These are phyloP conservation scores for Claviceps spartinae DNA, from an alignment of 2,329 filamentous ascomycete species.

Conservation along the genomic window DNA sequence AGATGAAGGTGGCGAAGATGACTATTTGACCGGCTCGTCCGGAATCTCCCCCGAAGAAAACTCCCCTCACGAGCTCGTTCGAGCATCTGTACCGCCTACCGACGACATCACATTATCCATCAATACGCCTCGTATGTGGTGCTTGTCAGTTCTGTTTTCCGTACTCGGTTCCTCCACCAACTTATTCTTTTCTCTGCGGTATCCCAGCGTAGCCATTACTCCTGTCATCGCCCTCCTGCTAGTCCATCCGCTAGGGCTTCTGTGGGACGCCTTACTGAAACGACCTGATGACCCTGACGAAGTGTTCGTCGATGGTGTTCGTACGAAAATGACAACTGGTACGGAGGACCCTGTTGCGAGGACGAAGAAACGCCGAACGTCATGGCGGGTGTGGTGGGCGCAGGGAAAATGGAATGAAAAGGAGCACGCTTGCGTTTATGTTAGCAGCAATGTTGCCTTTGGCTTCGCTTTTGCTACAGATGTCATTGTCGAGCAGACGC, in stretches of 20 bases:
- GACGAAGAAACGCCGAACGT: conserved; percentile 20
- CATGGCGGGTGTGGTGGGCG: conserved; percentile 57
- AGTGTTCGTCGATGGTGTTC: conserved; percentile 36
- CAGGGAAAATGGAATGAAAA: conserved; percentile 81
- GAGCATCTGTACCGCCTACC: conserved; percentile 62
- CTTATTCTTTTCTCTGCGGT: conserved; percentile 78
- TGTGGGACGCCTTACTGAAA: conserved; percentile 66
- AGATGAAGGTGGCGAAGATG: conserved; percentile 23
- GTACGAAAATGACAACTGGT: conserved; percentile 11
- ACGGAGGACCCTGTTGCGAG: conserved; percentile 9
- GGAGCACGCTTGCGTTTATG: conserved; percentile 78
- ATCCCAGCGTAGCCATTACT: conserved; percentile 80
- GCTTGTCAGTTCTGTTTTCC: conserved; percentile 64
- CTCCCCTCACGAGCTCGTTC: conserved; percentile 65
- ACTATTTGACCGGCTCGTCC: conserved; percentile 27
- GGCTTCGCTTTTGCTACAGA: conserved; percentile 83
- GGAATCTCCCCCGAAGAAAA: conserved; percentile 48
- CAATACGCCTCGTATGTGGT: conserved; percentile 81
- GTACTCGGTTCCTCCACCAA: conserved; percentile 73
- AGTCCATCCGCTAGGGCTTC: conserved; percentile 67
- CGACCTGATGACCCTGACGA: conserved; percentile 38
- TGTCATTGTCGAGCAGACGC: conserved; percentile 79
- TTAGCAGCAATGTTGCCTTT: conserved; percentile 81
- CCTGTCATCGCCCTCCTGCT: conserved; percentile 78
- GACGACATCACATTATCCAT: conserved; percentile 70